These are phyloP conservation scores for Entonaema liquescens DNA, from an alignment of 495 filamentous ascomycete species.

Conservation along the genomic window DNA sequence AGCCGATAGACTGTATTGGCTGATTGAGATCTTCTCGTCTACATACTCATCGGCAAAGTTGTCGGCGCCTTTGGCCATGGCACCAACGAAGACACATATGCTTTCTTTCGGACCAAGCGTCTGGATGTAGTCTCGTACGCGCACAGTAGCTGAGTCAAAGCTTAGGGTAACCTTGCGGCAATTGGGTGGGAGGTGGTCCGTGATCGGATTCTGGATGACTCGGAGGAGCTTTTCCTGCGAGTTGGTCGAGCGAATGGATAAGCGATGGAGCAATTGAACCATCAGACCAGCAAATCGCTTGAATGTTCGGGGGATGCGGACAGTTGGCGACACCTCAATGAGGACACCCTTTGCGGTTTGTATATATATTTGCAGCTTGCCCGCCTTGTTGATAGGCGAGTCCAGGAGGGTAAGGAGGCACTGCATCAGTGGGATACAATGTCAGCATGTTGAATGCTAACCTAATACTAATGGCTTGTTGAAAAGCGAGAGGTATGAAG, in stretches of 20 bases:
- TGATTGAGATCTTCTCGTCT: conserved; percentile 97
- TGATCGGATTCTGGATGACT: conserved; percentile 97
- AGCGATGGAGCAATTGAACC: conserved; percentile 97
- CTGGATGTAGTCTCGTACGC: conserved; percentile 87
- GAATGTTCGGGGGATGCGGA: conserved; percentile 96
- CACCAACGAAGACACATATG: conserved; percentile 95
- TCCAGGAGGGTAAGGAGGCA: conserved; percentile 97
- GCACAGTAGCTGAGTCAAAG: conserved; percentile 87
- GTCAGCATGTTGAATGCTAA: conserved; percentile 56
- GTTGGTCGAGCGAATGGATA: conserved; percentile 93
- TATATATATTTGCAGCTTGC: conserved; percentile 96
- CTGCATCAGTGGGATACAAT: conserved; percentile 58
- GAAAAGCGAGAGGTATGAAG: conserved; percentile 12
- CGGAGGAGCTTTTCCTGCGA: conserved; percentile 97
- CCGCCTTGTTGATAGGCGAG: conserved; percentile 97
- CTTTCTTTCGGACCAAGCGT: conserved; percentile 82
- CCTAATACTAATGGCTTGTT: conserved; percentile 29
- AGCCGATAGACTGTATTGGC: conserved; percentile 95
- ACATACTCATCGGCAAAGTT: conserved; percentile 95
- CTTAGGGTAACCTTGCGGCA: conserved; percentile 97
- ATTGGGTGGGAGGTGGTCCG: conserved; percentile 93
- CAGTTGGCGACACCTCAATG: conserved; percentile 96
- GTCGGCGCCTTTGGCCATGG: conserved; percentile 96
- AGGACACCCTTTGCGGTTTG: conserved; percentile 95
- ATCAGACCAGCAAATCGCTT: conserved; percentile 98